Evolutionary conservation across 441 rosid species (phyloP).

Genomic region (Adansonia gregorii): DNA sequence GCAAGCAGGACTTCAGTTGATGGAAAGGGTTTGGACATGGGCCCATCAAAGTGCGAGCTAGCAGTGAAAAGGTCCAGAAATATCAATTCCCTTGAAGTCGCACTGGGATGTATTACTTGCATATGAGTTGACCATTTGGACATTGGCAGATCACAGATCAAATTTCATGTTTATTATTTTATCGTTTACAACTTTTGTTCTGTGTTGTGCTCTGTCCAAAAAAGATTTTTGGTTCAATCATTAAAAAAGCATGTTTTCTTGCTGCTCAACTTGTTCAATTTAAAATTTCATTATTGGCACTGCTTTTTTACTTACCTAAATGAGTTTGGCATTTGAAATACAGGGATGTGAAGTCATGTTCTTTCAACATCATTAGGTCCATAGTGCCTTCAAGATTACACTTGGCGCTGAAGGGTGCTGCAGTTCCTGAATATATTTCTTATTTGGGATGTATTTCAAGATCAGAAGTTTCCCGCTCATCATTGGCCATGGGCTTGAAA

Average conservation of each 20-base stretch:
- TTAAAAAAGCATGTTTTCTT: neutral
- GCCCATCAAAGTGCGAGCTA: neutral
- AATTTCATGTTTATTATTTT: neutral
- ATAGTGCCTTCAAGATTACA: constrained; percentile 60
- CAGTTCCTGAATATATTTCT: constrained; percentile 75
- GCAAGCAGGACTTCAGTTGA: constrained; percentile 9
- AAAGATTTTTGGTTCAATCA: neutral
- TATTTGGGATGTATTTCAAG: constrained; percentile 66
- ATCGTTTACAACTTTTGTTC: neutral
- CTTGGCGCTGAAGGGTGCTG: constrained; percentile 60
- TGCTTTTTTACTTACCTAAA: neutral
- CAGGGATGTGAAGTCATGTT: constrained; percentile 55
- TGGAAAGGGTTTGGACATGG: constrained; percentile 1
- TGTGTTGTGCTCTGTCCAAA: neutral
- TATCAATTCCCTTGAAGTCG: neutral
- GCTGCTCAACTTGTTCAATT: neutral
- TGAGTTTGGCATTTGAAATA: constrained; percentile 21
- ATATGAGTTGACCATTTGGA: neutral
- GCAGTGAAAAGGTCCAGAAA: neutral
- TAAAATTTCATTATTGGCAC: neutral
- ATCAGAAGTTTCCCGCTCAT: constrained; percentile 62
- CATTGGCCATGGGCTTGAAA: constrained; percentile 39
- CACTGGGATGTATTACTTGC: constrained; percentile 7
- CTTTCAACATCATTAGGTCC: constrained; percentile 50
- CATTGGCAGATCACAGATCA: constrained; percentile 9